Conservation (phyloP, 2,329 filamentous ascomycete genomes). For the Calycina marina region DNA sequence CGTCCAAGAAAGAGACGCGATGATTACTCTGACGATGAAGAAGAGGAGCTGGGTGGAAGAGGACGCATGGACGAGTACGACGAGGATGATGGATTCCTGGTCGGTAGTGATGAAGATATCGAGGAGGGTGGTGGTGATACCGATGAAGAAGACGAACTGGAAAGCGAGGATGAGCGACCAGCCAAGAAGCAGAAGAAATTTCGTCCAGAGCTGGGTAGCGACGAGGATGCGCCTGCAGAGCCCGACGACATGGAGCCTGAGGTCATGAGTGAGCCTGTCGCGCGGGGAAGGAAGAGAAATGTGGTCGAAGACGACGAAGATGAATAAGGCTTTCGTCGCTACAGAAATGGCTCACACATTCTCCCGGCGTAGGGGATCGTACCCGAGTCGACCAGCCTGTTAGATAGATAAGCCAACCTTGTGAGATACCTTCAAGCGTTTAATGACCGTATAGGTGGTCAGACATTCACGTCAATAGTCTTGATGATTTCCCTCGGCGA, state of each 20-base stretch:
- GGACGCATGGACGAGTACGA: conserved; percentile 73
- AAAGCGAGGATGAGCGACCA: conserved; percentile 18
- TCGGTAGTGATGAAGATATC: conserved; percentile 56
- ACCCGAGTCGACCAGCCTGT: no score
- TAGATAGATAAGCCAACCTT: no score
- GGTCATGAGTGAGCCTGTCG: conserved; percentile 24
- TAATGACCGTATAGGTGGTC: no score
- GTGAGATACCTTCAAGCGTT: no score
- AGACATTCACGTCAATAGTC: no score
- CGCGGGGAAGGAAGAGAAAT: conserved; percentile 34
- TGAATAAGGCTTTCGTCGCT: no score
- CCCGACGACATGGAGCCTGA: conserved; percentile 32
- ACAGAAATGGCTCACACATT: no score
- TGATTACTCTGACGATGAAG: conserved; percentile 66
- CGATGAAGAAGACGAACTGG: conserved; percentile 23
- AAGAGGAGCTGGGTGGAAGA: conserved; percentile 38
- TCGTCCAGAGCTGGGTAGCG: conserved; percentile 27
- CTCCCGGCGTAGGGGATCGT: no score
- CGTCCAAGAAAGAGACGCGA: conserved; percentile 44
- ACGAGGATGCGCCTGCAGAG: conserved; percentile 36
- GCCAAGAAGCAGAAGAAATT: conserved; percentile 22
- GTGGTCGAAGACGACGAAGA: conserved; percentile 49
- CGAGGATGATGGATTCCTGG: conserved; percentile 66
- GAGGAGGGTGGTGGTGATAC: conserved; percentile 47
- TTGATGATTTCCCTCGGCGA: no score